These are phyloP conservation scores for Blastocystis sp. DNA, from an alignment of 352 stramenopile species.

Conservation along the genomic window DNA sequence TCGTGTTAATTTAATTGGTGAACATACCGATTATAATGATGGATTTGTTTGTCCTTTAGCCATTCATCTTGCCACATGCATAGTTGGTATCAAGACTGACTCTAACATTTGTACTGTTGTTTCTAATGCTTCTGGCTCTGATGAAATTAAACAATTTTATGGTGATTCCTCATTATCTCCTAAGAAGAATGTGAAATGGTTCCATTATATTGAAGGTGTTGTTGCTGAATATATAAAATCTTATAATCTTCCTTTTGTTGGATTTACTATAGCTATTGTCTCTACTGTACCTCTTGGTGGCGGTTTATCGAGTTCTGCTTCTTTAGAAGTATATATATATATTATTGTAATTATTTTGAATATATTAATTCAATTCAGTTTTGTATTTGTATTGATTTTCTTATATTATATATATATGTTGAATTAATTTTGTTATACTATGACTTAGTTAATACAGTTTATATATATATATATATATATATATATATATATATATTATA, in stretches of 20 bases:
- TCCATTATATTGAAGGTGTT: slow-evolving; percentile 20
- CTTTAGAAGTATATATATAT: slow-evolving; percentile 70
- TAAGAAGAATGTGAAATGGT: background rate
- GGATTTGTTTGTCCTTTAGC: slow-evolving; percentile 76
- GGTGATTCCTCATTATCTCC: slow-evolving; percentile 12
- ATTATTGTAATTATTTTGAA: slow-evolving; percentile 61
- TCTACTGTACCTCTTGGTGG: slow-evolving; percentile 69
- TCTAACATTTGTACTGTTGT: background rate
- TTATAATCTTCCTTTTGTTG: slow-evolving; percentile 45
- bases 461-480: no score
- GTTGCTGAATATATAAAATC: slow-evolving; percentile 40
- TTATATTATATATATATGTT: no score
- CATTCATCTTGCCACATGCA: slow-evolving; percentile 60
- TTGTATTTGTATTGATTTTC: no score
- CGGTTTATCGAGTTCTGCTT: slow-evolving; percentile 68
- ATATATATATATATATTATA: no score
- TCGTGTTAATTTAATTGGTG: slow-evolving; percentile 76
- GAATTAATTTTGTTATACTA: no score
- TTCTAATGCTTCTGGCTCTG: background rate
- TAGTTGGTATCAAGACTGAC: slow-evolving; percentile 54
- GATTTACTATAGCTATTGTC: slow-evolving; percentile 59
- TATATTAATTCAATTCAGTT: background rate
- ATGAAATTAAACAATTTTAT: slow-evolving; percentile 13
- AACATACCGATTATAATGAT: slow-evolving; percentile 84
- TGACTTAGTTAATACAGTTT: no score